Percentiles rank a stretch among this genome's conserved stretches.
phyloP scores from a whole-genome alignment of 176 grass and related monocot genomes.

The Phoenix dactylifera region DNA sequence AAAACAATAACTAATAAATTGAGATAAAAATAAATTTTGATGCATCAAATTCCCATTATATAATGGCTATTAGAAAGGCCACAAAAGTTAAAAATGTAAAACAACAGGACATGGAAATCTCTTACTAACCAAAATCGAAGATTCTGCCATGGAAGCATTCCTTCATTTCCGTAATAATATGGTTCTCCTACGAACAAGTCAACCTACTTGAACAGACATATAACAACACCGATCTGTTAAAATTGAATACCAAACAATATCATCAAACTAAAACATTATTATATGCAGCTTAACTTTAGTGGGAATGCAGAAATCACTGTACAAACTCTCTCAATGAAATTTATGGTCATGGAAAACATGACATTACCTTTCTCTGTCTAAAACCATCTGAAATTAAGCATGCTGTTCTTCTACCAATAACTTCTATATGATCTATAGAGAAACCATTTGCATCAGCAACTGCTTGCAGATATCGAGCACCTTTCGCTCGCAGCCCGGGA shows the following conservation, averaged over 20 bases:
- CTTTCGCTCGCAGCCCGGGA: constrained; percentile 62
- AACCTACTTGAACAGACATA: constrained; percentile 23
- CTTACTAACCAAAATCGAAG: constrained; percentile 82
- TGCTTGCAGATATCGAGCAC: constrained; percentile 47
- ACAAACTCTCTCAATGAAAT: constrained; percentile 6
- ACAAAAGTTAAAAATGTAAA: neutral
- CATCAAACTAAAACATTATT: too few species aligned
- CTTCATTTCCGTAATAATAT: constrained; percentile 81
- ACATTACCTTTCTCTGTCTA: constrained; percentile 56
- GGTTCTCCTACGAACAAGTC: constrained; percentile 68
- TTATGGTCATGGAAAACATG: neutral
- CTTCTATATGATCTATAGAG: constrained; percentile 46
- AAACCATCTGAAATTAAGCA: constrained; percentile 39
- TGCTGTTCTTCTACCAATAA: constrained; percentile 46
- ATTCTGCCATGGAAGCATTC: constrained; percentile 88
- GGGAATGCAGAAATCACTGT: too few species aligned
- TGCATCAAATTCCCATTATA: too few species aligned
- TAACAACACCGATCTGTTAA: too few species aligned
- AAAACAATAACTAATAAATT: too few species aligned
- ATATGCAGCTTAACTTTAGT: too few species aligned
- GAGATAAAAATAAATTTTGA: too few species aligned
- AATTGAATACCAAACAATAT: too few species aligned
- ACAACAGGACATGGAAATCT: neutral
- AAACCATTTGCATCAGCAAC: constrained; percentile 65
- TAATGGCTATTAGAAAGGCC: neutral